phyloP scores from a whole-genome alignment of 306 rosid species.

The Glycine soja region DNA sequence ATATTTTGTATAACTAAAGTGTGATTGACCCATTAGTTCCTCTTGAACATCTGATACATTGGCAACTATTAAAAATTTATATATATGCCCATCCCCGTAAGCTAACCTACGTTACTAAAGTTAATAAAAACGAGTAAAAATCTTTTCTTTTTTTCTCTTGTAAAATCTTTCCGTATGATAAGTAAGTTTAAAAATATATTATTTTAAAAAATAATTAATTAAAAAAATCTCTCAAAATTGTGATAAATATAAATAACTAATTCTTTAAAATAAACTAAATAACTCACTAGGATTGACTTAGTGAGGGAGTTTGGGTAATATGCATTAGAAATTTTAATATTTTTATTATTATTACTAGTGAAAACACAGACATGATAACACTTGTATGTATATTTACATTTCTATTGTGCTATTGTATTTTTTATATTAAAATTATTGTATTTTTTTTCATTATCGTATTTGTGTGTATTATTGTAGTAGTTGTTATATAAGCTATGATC shows the following conservation, averaged over 20 bases:
- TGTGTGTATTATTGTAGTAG: background rate
- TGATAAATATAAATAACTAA: background rate
- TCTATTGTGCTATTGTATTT: no score
- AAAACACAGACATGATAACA: no score
- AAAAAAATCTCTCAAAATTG: background rate
- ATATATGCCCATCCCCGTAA: background rate
- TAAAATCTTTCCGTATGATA: background rate
- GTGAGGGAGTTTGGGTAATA: background rate
- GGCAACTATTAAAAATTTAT: background rate
- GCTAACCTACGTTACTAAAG: background rate
- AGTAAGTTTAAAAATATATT: no score
- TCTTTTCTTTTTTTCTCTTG: background rate
- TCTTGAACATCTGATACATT: background rate
- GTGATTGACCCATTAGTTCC: background rate
- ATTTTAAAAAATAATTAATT: no score
- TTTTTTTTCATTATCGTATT: no score
- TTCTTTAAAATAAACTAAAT: background rate
- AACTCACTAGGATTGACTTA: background rate
- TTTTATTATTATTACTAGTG: no score
- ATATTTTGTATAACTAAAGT: no score
- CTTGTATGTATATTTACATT: no score
- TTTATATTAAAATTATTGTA: no score
- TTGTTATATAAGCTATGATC: background rate
- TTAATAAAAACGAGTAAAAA: background rate
- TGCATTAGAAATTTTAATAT: no score